Base-by-base conservation (phyloP, 2,329 filamentous ascomycete species). In the Fusarium buxicola region DNA sequence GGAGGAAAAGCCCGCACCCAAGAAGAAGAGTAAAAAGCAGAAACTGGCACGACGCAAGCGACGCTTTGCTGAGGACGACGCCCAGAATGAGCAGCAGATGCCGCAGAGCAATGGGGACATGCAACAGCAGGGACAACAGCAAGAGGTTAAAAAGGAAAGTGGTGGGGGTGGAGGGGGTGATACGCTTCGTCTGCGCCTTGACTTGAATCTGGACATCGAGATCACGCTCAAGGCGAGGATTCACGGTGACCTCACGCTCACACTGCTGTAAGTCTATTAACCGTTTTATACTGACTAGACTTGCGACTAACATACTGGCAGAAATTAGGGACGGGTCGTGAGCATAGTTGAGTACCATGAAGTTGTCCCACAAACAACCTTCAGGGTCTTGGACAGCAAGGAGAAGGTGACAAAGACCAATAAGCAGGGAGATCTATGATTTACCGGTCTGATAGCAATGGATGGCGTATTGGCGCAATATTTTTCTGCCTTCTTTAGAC, bases 171-270 rank as follows among this genome's bases (percentile, higher is more conserved):
- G 65, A 5, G 60, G 65, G 5, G 66, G 65, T 31, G 67, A 70
- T 11, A 62, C 68, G 7, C 77, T 94, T 70, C 89, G 89, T 73
- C 76, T 95, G 68, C 85, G 88, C 43, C 79, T 94, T 24, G 92
- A 94, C 71, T 81, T 93, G 60, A 94, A 95, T 75, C 80, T 95
- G 53, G 92, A 95, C 67, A 84, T 94, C 49, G 92, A 95, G 76
- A 91, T 95, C 61, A 89, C 92, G 71, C 83, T 95, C 56, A 95
- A 94, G 82, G 92, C 92, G 24, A 89, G 89, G 77, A 93, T 95
- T 65, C 88, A 93, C 69, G 92, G 92, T 72, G 92, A 96, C 79
- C 78, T 96, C 66, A 93, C 91, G 18, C 77, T 95, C 63, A 89
- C 88, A 63, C 82, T 95, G 63, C 76, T 85, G 82, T 85, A 78